phyloP scores from a whole-genome alignment of 2,329 filamentous ascomycete species.

The Neopestalotiopsis rosae region DNA sequence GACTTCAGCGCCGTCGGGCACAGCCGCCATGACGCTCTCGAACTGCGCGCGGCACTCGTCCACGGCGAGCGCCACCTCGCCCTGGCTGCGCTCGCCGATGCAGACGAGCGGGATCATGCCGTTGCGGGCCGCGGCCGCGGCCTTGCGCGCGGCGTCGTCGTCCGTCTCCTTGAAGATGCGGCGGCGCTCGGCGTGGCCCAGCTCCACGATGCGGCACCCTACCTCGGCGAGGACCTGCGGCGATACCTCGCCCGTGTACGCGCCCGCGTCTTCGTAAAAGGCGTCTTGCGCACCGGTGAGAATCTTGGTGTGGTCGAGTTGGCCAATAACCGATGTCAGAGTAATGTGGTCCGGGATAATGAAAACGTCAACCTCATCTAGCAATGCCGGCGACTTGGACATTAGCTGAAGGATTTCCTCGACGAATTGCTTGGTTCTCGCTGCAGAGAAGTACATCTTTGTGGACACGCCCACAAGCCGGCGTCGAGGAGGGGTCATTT shows the following conservation, averaged over 20 bases:
- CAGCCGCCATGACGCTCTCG: slow-evolving; percentile 62
- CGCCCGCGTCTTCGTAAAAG: slow-evolving; percentile 71
- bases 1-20: slow-evolving; percentile 69
- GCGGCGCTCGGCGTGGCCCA: slow-evolving; percentile 82
- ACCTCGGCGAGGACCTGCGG: slow-evolving; percentile 69
- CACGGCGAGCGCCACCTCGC: slow-evolving; percentile 62
- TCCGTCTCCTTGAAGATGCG: slow-evolving; percentile 79
- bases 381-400: slow-evolving; percentile 33
- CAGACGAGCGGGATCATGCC: slow-evolving; percentile 80
- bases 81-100: slow-evolving; percentile 70
- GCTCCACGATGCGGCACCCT: slow-evolving; percentile 75
- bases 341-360: slow-evolving; percentile 80
- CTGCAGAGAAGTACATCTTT: slow-evolving; percentile 81
- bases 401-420: slow-evolving; percentile 52
- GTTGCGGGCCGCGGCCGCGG: slow-evolving; percentile 69
- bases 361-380: slow-evolving; percentile 56
- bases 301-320: slow-evolving; percentile 54
- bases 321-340: slow-evolving; percentile 56
- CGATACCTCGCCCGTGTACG: slow-evolving; percentile 81
- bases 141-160: slow-evolving; percentile 69
- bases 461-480: slow-evolving; percentile 75
- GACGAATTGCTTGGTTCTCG: slow-evolving; percentile 64
- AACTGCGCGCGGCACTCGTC: slow-evolving; percentile 72
- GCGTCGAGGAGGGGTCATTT: slow-evolving; percentile 44
- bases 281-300: slow-evolving; percentile 78